A percentile compares a stretch with the other conserved stretches of the same genome.
Evolutionary conservation across 2,329 filamentous ascomycete genomes (phyloP).

Genomic region (Reticulascus tulasneorum): DNA sequence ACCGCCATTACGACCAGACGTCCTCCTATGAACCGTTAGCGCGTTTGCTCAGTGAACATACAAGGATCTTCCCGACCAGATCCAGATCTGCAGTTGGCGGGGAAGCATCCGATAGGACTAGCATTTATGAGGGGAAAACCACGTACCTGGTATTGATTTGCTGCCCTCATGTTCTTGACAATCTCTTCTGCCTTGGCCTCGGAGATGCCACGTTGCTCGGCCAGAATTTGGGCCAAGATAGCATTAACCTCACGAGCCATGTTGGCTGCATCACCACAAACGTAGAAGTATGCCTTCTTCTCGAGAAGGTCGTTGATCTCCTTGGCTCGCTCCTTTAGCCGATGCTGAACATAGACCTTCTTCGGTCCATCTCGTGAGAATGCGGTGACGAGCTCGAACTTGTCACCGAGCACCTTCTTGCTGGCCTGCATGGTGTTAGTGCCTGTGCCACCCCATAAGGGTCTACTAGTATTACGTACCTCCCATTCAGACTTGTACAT

Average conservation of each 20-base stretch:
- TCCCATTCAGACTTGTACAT: slow-evolving; percentile 89
- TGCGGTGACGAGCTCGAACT: slow-evolving; percentile 84
- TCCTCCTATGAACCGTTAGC: slow-evolving; percentile 55
- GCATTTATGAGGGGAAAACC: neutral
- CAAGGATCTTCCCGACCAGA: neutral
- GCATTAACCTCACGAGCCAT: slow-evolving; percentile 94
- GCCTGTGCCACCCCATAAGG: neutral
- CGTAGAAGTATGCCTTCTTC: slow-evolving; percentile 91
- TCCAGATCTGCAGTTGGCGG: too few species aligned
- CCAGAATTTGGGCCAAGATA: slow-evolving; percentile 80
- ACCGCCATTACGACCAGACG: slow-evolving; percentile 70
- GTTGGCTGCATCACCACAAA: slow-evolving; percentile 95
- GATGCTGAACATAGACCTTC: slow-evolving; percentile 97
- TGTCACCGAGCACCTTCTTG: slow-evolving; percentile 77
- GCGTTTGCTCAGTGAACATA: too few species aligned
- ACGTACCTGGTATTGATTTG: slow-evolving; percentile 90
- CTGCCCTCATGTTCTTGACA: slow-evolving; percentile 92
- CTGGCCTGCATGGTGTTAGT: slow-evolving; percentile 58
- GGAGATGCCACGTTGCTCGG: slow-evolving; percentile 75
- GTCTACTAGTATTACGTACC: slow-evolving; percentile 51
- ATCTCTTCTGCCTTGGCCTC: slow-evolving; percentile 91
- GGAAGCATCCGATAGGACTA: neutral
- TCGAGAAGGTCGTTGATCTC: slow-evolving; percentile 84
- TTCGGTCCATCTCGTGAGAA: slow-evolving; percentile 86
- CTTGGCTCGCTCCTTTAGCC: slow-evolving; percentile 75